Evolutionary conservation across 768 basidiomycete species (phyloP).

Genomic region (Tylopilus rubrobrunneus): DNA sequence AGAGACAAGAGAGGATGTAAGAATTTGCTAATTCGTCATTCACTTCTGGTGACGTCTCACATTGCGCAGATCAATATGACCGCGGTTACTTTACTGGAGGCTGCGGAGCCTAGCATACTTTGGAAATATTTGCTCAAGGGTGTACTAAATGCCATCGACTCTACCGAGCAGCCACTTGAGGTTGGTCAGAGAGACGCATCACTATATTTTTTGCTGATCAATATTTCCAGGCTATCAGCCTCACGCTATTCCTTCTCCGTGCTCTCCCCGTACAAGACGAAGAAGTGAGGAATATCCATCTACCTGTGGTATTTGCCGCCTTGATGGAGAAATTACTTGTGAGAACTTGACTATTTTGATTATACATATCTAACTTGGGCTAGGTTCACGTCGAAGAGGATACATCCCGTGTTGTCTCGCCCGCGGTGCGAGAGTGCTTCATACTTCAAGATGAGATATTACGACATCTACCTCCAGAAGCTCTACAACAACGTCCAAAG

Average conservation of each 20-base stretch:
- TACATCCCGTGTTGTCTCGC: slow-evolving; percentile 31
- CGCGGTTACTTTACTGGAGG: slow-evolving; percentile 85
- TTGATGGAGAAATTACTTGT: slow-evolving; percentile 66
- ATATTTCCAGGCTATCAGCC: slow-evolving; percentile 51
- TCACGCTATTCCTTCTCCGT: slow-evolving; percentile 69
- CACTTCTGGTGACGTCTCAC: neutral
- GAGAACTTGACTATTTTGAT: slow-evolving; percentile 15
- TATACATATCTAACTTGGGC: slow-evolving; percentile 2
- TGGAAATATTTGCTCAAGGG: slow-evolving; percentile 74
- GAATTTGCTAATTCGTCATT: slow-evolving; percentile 14
- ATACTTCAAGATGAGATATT: slow-evolving; percentile 53
- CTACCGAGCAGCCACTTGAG: slow-evolving; percentile 42
- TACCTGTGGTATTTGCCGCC: slow-evolving; percentile 74
- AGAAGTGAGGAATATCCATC: slow-evolving; percentile 74
- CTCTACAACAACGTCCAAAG: slow-evolving; percentile 49
- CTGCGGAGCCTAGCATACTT: slow-evolving; percentile 82
- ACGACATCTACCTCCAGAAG: slow-evolving; percentile 45
- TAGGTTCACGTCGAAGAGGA: slow-evolving; percentile 39
- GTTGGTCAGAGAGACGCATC: slow-evolving; percentile 32
- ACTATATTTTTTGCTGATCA: slow-evolving; percentile 1
- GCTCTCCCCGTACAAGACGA: slow-evolving; percentile 82
- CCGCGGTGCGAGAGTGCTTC: slow-evolving; percentile 40
- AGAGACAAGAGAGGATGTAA: slow-evolving; percentile 60
- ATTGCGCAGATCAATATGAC: slow-evolving; percentile 65
- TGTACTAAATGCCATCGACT: slow-evolving; percentile 52